A percentile compares a stretch with the other conserved stretches of the same genome.
Conservation (phyloP, 2,329 filamentous ascomycete species). For the Sporothrix dimorphospora region DNA sequence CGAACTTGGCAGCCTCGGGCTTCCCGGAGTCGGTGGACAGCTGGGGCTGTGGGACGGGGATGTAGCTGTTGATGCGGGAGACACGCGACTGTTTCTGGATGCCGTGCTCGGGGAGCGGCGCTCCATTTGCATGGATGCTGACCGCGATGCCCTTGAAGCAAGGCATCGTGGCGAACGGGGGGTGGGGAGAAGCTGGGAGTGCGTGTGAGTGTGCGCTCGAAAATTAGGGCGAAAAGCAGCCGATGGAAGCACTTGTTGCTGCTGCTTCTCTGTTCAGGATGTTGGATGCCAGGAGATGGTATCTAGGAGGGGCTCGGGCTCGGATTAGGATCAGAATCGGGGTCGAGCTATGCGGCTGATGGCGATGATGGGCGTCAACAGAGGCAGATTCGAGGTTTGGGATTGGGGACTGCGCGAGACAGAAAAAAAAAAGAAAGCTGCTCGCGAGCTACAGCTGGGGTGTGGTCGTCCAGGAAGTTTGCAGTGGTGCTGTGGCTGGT, state of each 20-base stretch:
- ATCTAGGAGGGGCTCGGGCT: background rate
- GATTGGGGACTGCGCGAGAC: background rate
- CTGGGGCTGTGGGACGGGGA: slow-evolving; percentile 88
- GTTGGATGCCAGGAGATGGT: background rate
- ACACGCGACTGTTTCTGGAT: slow-evolving; percentile 91
- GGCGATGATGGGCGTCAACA: background rate
- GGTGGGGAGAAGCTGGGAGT: background rate
- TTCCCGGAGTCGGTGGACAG: slow-evolving; percentile 71
- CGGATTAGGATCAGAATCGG: background rate
- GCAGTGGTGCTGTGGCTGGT: slow-evolving; percentile 10
- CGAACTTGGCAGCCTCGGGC: slow-evolving; percentile 92
- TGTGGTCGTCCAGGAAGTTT: background rate
- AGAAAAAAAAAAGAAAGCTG: background rate
- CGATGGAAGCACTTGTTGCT: background rate
- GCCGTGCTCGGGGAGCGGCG: slow-evolving; percentile 88
- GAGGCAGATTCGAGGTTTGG: background rate
- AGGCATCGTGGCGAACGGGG: slow-evolving; percentile 62
- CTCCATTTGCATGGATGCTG: slow-evolving; percentile 82
- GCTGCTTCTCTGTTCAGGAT: background rate
- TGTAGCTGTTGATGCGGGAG: slow-evolving; percentile 94
- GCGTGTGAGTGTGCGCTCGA: background rate
- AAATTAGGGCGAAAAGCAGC: background rate
- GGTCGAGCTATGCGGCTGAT: background rate
- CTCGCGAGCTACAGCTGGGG: background rate
- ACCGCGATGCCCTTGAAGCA: slow-evolving; percentile 99